phyloP scores from a whole-genome alignment of 1,139 yeast genomes.

The Kluyveromyces sp. region DNA sequence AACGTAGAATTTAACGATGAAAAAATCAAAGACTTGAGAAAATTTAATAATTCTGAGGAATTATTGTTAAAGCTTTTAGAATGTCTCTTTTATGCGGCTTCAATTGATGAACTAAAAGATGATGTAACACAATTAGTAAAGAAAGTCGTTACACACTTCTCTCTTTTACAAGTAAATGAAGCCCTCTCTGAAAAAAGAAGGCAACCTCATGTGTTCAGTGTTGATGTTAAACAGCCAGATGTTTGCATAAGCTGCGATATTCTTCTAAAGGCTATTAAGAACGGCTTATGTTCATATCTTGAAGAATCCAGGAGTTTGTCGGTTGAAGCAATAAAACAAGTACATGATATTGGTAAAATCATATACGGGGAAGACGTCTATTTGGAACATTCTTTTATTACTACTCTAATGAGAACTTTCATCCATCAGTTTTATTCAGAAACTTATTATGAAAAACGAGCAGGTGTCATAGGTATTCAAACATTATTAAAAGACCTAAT shows the following conservation, averaged over 20 bases:
- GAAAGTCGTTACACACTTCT: constrained; percentile 71
- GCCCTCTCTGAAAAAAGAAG: constrained; percentile 66
- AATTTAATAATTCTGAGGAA: constrained; percentile 48
- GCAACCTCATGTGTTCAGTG: constrained; percentile 61
- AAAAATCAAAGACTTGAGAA: constrained; percentile 41
- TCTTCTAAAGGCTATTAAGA: constrained; percentile 65
- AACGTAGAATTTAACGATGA: constrained; percentile 32
- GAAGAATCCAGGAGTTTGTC: constrained; percentile 67
- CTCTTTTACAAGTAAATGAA: constrained; percentile 67
- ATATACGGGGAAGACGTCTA: constrained; percentile 68
- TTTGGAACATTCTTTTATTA: constrained; percentile 63
- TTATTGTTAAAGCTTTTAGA: constrained; percentile 48
- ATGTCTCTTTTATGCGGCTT: constrained; percentile 64
- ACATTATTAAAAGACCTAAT: constrained; percentile 62
- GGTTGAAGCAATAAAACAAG: constrained; percentile 51
- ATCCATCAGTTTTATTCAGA: constrained; percentile 91
- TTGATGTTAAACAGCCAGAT: constrained; percentile 73
- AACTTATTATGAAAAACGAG: constrained; percentile 74
- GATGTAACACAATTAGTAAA: constrained; percentile 58
- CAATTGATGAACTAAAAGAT: constrained; percentile 64
- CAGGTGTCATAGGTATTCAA: constrained; percentile 80
- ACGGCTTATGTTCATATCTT: constrained; percentile 74
- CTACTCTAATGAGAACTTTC: constrained; percentile 71
- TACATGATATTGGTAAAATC: constrained; percentile 54
- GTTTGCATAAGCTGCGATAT: constrained; percentile 63